A percentile compares a stretch with the other conserved stretches of the same genome.
These are phyloP conservation scores for Yamadazyma atlantica DNA, from an alignment of 1,139 yeast species.

Conservation along the genomic window DNA sequence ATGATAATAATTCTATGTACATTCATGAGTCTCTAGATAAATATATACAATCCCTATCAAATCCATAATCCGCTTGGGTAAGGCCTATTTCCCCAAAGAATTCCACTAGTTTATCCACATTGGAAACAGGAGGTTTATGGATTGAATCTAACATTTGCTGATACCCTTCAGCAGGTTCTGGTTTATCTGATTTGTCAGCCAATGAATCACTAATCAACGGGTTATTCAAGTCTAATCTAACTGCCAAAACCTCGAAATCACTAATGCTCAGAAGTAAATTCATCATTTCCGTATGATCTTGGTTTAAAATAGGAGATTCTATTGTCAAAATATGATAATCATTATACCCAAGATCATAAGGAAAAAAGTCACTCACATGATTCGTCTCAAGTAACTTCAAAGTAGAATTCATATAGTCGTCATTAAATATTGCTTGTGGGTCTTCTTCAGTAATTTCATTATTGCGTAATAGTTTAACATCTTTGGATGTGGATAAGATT, in stretches of 20 bases:
- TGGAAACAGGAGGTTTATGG: constrained; percentile 5
- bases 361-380: constrained; percentile 20
- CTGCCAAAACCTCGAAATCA: constrained; percentile 30
- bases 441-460: constrained; percentile 3
- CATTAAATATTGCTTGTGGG: constrained; percentile 5
- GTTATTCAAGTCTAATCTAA: constrained; percentile 20
- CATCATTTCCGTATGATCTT: constrained; percentile 24
- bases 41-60: constrained; percentile 18
- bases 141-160: neutral
- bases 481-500: constrained; percentile 6
- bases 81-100: constrained; percentile 32
- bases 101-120: constrained; percentile 20
- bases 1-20: neutral
- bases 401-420: constrained; percentile 5
- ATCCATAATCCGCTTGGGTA: constrained; percentile 25
- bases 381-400: constrained; percentile 5
- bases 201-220: constrained; percentile 1
- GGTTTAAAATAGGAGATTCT: constrained; percentile 12
- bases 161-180: neutral
- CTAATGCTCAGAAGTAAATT: constrained; percentile 17
- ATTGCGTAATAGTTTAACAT: constrained; percentile 7
- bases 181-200: neutral
- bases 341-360: constrained; percentile 33
- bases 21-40: neutral
- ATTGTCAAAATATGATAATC: constrained; percentile 27